Evolutionary conservation across 1,139 yeast species (phyloP), one percentile per base, ranked within the genome.

Genomic region (Hyphopichia buzzinii): DNA sequence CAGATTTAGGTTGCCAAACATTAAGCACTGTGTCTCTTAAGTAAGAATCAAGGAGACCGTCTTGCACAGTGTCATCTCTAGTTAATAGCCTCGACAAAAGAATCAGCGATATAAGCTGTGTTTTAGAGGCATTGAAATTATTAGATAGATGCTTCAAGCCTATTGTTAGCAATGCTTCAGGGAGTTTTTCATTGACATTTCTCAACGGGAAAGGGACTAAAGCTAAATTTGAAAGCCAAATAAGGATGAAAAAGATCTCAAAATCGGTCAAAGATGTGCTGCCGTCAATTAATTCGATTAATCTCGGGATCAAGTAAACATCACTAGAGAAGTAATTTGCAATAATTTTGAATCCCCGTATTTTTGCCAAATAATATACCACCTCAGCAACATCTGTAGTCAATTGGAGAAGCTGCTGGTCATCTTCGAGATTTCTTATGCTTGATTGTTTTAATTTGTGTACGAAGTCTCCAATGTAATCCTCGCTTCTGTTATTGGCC

Each of bases 151-250:
- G 59, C 2, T 33, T 30, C 14, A 45, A 17, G 3, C 73, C 70
- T 7, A 71, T 44, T 0, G 47, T 34, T 37, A 63, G 69, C 0
- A 85, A 48, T 6, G 57, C 37, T 0, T 44, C 36, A 2, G 70
- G 61, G 10, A 78, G 44, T 4, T 57, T 53, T 0, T 47, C 43
- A 11, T 62, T 63, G 30, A 83, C 61, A 0, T 62, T 51, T 1
- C 55, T 59, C 30, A 89, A 62, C 3, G 74, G 70, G 51, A 89
- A 89, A 0, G 97, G 97, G 0, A 81, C 79, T 25, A 85, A 59
- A 0, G 80, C 74, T 14, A 88, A 60, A 21, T 82, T 77, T 1
- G 84, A 73, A 12, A 87, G 63, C 96, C 96, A 89, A 6, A 85
- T 62, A n/a, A 88, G 58, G 30, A 81, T 55, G 3, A 81, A 56